Conservation (phyloP, 345 rosid species). For the Toxicodendron radicans region DNA sequence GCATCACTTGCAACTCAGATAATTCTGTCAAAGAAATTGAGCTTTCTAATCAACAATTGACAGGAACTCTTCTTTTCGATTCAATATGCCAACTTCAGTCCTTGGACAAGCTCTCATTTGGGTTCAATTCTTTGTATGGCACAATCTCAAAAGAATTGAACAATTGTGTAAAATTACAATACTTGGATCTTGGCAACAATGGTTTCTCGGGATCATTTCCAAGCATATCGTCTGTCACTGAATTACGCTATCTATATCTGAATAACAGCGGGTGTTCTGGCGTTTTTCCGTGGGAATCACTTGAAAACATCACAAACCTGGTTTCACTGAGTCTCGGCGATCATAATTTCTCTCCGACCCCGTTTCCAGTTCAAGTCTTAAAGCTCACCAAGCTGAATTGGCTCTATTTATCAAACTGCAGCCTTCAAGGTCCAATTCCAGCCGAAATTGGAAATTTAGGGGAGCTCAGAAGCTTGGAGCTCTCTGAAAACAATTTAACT, state of each 20-base stretch:
- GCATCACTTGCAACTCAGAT: conserved; percentile 54
- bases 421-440: conserved; percentile 62
- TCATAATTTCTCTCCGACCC: conserved; percentile 44
- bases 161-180: conserved; percentile 51
- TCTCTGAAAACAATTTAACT: conserved; percentile 41
- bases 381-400: conserved; percentile 49
- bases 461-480: conserved; percentile 58
- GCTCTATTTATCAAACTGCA: conserved; percentile 68
- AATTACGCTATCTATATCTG: conserved; percentile 51
- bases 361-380: conserved; percentile 50
- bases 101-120: conserved; percentile 67
- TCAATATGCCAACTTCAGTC: conserved; percentile 57
- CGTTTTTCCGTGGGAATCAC: conserved; percentile 70
- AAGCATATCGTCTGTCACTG: conserved; percentile 45
- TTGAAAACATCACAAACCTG: conserved; percentile 49
- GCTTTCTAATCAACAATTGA: conserved; percentile 48
- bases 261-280: conserved; percentile 67
- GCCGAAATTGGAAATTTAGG: conserved; percentile 56
- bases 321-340: conserved; percentile 67
- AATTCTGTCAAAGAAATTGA: conserved; percentile 60
- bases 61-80: conserved; percentile 52
- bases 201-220: conserved; percentile 63
- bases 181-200: conserved; percentile 80
- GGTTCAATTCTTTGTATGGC: conserved; percentile 59
- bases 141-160: conserved; percentile 35